phyloP scores from a whole-genome alignment of 495 filamentous ascomycete genomes.

The Neurospora cerealis region DNA sequence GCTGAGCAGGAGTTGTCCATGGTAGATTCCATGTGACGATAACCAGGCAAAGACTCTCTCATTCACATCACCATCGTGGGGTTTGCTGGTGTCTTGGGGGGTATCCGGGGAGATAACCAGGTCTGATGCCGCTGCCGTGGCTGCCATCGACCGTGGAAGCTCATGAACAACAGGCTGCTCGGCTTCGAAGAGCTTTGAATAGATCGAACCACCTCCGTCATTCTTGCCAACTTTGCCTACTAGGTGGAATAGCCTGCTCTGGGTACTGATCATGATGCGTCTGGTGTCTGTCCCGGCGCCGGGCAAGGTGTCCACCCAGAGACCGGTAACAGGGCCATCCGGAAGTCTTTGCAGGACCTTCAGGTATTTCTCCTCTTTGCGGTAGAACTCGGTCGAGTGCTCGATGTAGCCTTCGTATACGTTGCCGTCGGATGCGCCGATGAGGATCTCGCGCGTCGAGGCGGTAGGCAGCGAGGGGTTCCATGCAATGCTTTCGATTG shows the following conservation, averaged over 20 bases:
- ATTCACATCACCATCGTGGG: conserved; percentile 27
- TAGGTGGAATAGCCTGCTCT: conserved; percentile 64
- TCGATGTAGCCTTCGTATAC: conserved; percentile 96
- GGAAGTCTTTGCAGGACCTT: conserved; percentile 67
- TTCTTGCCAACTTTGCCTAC: conserved; percentile 64
- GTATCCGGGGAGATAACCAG: conserved; percentile 69
- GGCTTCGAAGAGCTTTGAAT: conserved; percentile 75
- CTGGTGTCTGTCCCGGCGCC: conserved; percentile 53
- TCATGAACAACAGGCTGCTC: conserved; percentile 72
- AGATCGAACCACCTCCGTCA: conserved; percentile 77
- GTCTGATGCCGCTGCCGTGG: conserved; percentile 48
- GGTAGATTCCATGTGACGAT: conserved; percentile 73
- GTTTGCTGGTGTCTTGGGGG: conserved; percentile 38
- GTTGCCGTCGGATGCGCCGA: conserved; percentile 85
- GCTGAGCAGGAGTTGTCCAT: conserved; percentile 58
- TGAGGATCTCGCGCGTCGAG: conserved; percentile 88
- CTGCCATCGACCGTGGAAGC: conserved; percentile 40
- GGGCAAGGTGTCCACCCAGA: conserved; percentile 68
- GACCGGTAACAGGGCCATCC: conserved; percentile 68
- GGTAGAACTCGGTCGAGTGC: conserved; percentile 84
- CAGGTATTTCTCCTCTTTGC: conserved; percentile 86
- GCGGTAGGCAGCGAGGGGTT: conserved; percentile 93
- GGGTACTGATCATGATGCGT: conserved; percentile 68
- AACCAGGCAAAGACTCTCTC: conserved; percentile 87
- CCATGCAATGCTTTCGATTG: conserved; percentile 87